phyloP scores from a whole-genome alignment of 78 protist genomes.

The Emiliania huxleyi region DNA sequence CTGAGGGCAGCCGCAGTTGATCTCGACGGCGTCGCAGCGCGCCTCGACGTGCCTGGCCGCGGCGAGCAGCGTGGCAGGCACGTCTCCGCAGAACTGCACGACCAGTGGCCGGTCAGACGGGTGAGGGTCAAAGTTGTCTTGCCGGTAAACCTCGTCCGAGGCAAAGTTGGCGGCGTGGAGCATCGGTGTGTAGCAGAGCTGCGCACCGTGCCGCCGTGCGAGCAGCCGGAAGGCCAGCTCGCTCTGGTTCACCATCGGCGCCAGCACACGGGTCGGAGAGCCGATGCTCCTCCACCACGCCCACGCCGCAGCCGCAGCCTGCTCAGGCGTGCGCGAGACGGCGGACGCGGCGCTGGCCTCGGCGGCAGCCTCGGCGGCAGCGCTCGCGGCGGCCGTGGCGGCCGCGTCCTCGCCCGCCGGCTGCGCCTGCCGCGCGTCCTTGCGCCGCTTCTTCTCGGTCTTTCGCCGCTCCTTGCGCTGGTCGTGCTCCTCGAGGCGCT shows the following conservation, averaged over 20 bases:
- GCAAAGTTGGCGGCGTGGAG: background rate
- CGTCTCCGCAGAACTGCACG: slow-evolving; percentile 35
- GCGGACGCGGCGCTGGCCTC: background rate
- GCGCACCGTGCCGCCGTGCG: slow-evolving; percentile 35
- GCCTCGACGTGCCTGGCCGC: background rate
- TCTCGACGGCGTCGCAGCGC: slow-evolving; percentile 24
- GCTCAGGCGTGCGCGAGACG: background rate
- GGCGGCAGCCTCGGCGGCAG: background rate
- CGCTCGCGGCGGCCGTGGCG: background rate
- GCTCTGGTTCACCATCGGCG: slow-evolving; percentile 19
- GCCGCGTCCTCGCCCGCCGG: background rate
- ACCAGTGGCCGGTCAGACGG: slow-evolving; percentile 34
- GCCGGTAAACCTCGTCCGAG: background rate
- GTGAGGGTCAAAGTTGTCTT: background rate
- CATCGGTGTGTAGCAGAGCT: slow-evolving; percentile 35
- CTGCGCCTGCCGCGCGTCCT: background rate
- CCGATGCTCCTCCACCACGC: background rate
- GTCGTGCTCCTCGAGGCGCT: background rate
- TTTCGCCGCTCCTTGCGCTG: background rate
- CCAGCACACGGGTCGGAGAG: background rate
- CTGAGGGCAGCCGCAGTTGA: slow-evolving; percentile 49
- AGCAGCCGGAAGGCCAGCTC: slow-evolving; percentile 46
- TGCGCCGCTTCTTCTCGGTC: background rate
- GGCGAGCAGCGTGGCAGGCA: background rate
- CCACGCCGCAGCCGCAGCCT: background rate